These are phyloP conservation scores for Furcasterigmium furcatum DNA, from an alignment of 2,329 filamentous ascomycete genomes.

Conservation along the genomic window DNA sequence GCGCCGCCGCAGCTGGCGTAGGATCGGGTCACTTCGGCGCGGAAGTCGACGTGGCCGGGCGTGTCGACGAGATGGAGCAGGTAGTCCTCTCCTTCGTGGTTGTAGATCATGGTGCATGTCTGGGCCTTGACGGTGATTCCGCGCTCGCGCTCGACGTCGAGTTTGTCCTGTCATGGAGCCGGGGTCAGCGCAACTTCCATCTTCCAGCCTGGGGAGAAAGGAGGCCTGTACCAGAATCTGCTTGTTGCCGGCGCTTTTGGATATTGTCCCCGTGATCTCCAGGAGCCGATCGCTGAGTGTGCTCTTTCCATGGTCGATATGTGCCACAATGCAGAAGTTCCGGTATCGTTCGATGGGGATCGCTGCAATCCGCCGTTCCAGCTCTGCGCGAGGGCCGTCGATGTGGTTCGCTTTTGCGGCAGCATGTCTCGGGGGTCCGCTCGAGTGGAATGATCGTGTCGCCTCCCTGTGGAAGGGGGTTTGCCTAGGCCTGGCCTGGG, in stretches of 20 bases:
- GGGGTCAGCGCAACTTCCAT: constrained; percentile 4
- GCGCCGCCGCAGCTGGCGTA: constrained; percentile 96
- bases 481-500: neutral
- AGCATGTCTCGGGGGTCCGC: neutral
- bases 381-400: constrained; percentile 25
- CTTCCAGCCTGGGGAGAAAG: too few relatives aligned
- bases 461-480: too few relatives aligned
- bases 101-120: constrained; percentile 97
- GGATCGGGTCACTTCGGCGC: constrained; percentile 90
- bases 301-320: constrained; percentile 98
- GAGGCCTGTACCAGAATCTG: constrained; percentile 67
- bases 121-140: constrained; percentile 99
- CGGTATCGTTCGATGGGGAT: constrained; percentile 79
- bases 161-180: constrained; percentile 62
- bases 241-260: constrained; percentile 77
- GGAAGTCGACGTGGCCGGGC: constrained; percentile 95
- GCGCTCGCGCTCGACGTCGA: constrained; percentile 88
- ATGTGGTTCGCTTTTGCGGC: constrained; percentile 4
- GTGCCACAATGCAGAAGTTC: constrained; percentile 98
- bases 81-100: constrained; percentile 81
- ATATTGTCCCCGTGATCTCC: constrained; percentile 91
- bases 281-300: constrained; percentile 90
- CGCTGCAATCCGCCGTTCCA: constrained; percentile 61
- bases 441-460: constrained; percentile 3
- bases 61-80: constrained; percentile 94